Evolutionary conservation across 176 grass and related monocot species (phyloP).

Genomic region (Triticum monococcum): DNA sequence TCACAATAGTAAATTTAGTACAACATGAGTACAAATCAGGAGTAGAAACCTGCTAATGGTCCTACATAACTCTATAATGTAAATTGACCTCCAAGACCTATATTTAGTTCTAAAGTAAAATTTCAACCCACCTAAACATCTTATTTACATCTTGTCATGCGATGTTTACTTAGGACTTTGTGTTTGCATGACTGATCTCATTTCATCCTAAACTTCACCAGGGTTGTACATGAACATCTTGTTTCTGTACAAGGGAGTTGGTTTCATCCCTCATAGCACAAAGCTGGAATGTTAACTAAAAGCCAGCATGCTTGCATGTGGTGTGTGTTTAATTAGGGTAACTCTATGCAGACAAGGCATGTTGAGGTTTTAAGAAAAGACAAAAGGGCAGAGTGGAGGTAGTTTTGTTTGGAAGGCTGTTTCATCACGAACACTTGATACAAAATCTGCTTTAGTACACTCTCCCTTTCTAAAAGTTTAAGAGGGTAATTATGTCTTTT

Average conservation of each 20-base stretch:
- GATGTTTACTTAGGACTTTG: too few relatives aligned
- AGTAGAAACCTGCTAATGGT: neutral
- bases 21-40: neutral
- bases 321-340: too few relatives aligned
- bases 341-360: too few relatives aligned
- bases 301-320: neutral
- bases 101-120: neutral
- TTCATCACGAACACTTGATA: neutral
- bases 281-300: neutral
- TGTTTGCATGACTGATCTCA: neutral
- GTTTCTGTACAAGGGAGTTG: too few relatives aligned
- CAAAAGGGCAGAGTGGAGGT: neutral
- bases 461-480: too few relatives aligned
- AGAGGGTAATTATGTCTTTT: too few relatives aligned
- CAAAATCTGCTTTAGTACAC: too few relatives aligned
- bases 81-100: neutral
- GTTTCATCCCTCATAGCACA: neutral
- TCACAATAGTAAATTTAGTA: too few relatives aligned
- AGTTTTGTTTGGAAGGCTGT: neutral
- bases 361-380: neutral
- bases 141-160: neutral
- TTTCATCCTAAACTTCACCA: neutral
- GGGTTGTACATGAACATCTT: neutral
- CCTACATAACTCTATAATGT: neutral
- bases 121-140: neutral